Conservation (phyloP, 306 rosid genomes). For the Acacia confusa region DNA sequence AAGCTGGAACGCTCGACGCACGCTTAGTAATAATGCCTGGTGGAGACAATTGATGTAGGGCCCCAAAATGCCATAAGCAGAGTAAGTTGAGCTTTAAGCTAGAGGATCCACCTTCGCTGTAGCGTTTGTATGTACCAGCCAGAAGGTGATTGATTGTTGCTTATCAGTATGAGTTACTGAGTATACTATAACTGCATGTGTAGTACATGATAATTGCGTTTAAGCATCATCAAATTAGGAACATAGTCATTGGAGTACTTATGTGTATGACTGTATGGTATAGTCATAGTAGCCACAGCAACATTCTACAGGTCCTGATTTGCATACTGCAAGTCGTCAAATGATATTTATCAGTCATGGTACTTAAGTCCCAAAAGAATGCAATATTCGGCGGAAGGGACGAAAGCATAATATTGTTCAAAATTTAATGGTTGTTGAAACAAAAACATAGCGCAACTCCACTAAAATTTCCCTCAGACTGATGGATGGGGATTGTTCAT, state of each 20-base stretch:
- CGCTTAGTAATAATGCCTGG: constrained; percentile 12
- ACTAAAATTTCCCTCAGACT: background rate
- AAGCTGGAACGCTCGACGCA: background rate
- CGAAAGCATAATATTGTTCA: background rate
- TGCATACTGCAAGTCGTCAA: constrained; percentile 15
- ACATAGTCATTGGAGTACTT: background rate
- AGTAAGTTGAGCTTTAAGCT: background rate
- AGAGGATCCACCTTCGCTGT: constrained; percentile 8
- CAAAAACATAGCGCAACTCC: background rate
- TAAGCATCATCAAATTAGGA: background rate
- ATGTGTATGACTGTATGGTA: background rate
- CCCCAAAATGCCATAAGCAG: constrained; percentile 6
- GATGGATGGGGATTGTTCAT: background rate
- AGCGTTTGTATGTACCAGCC: constrained; percentile 7
- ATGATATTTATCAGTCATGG: constrained; percentile 20
- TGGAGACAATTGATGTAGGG: constrained; percentile 20
- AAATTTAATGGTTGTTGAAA: background rate
- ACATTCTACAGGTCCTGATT: constrained; percentile 12
- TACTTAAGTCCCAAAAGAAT: background rate
- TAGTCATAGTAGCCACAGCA: constrained; percentile 3
- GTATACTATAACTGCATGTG: constrained; percentile 20
- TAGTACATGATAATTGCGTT: background rate
- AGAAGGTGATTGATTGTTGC: background rate
- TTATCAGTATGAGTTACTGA: constrained; percentile 11
- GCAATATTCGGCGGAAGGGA: background rate